Evolutionary conservation across 2,329 filamentous ascomycete species (phyloP), one percentile per base, ranked within the genome.

Genomic region (Trichophyton mentagrophytes): DNA sequence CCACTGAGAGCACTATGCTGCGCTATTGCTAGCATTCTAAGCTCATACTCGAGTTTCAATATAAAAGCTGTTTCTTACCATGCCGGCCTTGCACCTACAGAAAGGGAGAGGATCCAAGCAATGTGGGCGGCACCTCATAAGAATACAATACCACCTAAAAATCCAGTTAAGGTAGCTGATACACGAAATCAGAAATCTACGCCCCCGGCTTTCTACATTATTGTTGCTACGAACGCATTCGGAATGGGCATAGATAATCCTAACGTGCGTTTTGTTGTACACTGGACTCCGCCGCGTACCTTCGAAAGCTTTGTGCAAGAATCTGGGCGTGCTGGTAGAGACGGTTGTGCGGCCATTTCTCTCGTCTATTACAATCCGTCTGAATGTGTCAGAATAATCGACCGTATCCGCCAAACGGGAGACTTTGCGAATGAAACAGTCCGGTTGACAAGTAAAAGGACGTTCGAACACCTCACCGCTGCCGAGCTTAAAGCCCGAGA

Each of bases 241-340:
- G 92, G 92, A 1, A 97, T 97, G 92, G 92, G 92, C 27, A 96
- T 97, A 65, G 91, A 97, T 73, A 96, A 96, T 73, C 85, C 93
- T 59, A 87, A 95, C 67, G 92, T 97, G 9, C 87, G 92, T 2
- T 96, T 96, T 68, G 91, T 97, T 0, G 85, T 93, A 1, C 92
- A 97, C 73, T 97, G 92, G 90, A 88, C 90, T 62, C 81, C 96
- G 8, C 89, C 92, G 8, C 95, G 95, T 70, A 93, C 88, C 2
- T 96, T 97, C 70, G 92, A 97, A 72, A 90, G 91, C 0, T 96
- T 93, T 70, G 96, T 96, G 68, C 92, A 97, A 74, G 92, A 97
- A 79, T 91, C 90, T 1, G 92, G 92, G 0, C 87, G 92, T 44
- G 92, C 91, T 4, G 92, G 92, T 0, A 83, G 92, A 46, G 92